These are phyloP conservation scores for Lobosporangium transversale DNA, from an alignment of 192 early-diverging fungal species.

Conservation along the genomic window DNA sequence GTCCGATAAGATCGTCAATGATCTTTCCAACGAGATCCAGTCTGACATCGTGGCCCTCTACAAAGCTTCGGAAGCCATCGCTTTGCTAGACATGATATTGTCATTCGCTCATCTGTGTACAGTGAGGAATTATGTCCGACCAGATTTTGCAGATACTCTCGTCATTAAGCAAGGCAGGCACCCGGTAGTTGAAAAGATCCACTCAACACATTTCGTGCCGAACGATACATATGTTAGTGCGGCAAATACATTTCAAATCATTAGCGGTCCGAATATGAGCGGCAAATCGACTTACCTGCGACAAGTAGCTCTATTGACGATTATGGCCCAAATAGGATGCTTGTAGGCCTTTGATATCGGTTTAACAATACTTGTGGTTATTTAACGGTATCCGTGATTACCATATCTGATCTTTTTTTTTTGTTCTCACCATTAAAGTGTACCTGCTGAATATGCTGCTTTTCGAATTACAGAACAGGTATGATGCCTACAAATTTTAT, in stretches of 20 bases:
- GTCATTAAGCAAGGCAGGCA: conserved; percentile 81
- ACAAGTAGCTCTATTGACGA: conserved; percentile 77
- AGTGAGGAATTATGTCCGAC: conserved; percentile 68
- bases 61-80: conserved; percentile 78
- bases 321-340: conserved; percentile 90
- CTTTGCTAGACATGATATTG: conserved; percentile 78
- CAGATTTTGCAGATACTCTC: conserved; percentile 82
- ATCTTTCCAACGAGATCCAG: conserved; percentile 63
- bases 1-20: conserved; percentile 74
- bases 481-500: not conserved
- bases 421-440: conserved; percentile 48
- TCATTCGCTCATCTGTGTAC: conserved; percentile 80
- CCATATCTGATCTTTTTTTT: not conserved
- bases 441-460: conserved; percentile 83
- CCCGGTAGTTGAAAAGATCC: conserved; percentile 73
- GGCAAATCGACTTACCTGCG: conserved; percentile 90
- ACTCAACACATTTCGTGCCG: conserved; percentile 62
- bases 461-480: conserved; percentile 74
- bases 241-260: conserved; percentile 72
- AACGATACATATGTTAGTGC: conserved; percentile 75
- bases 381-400: too few relatives aligned
- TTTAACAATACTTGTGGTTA: not conserved
- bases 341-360: conserved; percentile 61
- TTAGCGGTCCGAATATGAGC: conserved; percentile 94
- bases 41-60: conserved; percentile 71